Conservation (phyloP, 208 protist species). For the Spongospora subterranea region DNA sequence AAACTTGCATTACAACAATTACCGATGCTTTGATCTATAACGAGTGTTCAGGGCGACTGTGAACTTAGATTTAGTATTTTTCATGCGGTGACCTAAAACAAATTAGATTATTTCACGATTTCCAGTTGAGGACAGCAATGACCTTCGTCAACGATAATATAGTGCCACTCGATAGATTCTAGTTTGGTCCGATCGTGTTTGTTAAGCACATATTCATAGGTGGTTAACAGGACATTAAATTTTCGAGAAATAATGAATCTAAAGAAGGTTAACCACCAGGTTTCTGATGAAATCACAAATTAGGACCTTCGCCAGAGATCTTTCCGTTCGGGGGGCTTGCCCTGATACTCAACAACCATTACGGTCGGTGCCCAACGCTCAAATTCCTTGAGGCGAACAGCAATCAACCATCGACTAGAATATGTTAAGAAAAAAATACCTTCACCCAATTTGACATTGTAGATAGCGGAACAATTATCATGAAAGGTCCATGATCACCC, state of each 20-base stretch:
- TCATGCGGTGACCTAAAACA: conserved; percentile 85
- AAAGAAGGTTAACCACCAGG: neutral
- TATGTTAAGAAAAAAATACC: neutral
- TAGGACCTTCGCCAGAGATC: neutral
- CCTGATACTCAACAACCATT: conserved; percentile 64
- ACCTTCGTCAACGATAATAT: conserved; percentile 72
- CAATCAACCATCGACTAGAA: neutral
- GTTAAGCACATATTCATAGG: conserved; percentile 69
- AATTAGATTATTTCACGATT: conserved; percentile 31
- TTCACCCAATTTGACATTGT: conserved; percentile 65
- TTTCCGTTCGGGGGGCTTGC: conserved; percentile 61
- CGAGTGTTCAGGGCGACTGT: conserved; percentile 58
- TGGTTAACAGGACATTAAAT: conserved; percentile 66
- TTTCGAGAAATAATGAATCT: conserved; percentile 42
- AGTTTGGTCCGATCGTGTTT: conserved; percentile 61
- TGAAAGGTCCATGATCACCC: conserved; percentile 65
- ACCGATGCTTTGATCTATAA: conserved; percentile 10
- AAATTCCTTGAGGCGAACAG: conserved; percentile 60
- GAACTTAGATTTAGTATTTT: conserved; percentile 82
- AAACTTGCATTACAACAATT: neutral
- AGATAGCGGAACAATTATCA: conserved; percentile 67
- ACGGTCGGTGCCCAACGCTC: conserved; percentile 62
- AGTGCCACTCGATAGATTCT: conserved; percentile 65
- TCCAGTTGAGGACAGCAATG: neutral
- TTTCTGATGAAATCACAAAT: neutral